A percentile compares a stretch with the other conserved stretches of the same genome.
These are phyloP conservation scores for Aspergillus udagawae DNA, from an alignment of 2,329 filamentous ascomycete genomes.

Conservation along the genomic window DNA sequence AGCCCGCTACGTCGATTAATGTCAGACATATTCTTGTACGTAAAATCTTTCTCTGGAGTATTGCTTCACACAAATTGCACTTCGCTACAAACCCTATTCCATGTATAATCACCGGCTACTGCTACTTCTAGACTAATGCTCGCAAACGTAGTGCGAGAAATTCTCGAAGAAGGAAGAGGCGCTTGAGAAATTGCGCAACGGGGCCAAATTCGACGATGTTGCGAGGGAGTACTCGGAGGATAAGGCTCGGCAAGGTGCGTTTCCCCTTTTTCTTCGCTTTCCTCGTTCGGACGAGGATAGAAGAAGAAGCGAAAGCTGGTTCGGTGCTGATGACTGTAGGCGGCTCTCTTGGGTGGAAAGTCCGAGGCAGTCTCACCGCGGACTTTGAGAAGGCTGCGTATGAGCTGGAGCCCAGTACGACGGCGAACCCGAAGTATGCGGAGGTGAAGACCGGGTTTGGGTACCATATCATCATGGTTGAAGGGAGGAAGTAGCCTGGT, in stretches of 20 bases:
- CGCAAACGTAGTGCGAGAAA: conserved; percentile 52
- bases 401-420: conserved; percentile 58
- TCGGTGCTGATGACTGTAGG: conserved; percentile 36
- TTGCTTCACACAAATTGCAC: neutral
- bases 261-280: neutral
- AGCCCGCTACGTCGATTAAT: conserved; percentile 61
- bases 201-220: conserved; percentile 62
- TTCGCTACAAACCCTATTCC: neutral
- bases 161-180: conserved; percentile 64
- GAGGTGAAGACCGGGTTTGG: conserved; percentile 62
- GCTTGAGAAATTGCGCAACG: conserved; percentile 55
- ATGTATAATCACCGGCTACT: neutral
- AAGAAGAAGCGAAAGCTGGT: conserved; percentile 2
- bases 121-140: neutral
- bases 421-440: conserved; percentile 56
- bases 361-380: conserved; percentile 51
- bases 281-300: neutral
- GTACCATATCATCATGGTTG: conserved; percentile 68
- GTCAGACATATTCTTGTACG: conserved; percentile 59
- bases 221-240: conserved; percentile 63
- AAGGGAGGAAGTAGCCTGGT: conserved; percentile 53
- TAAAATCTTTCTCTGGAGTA: conserved; percentile 4
- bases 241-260: conserved; percentile 56
- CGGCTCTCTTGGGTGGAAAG: conserved; percentile 62
- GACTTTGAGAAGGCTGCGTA: conserved; percentile 62